Conservation (phyloP, 441 rosid genomes). For the Euphorbia celastroides region DNA sequence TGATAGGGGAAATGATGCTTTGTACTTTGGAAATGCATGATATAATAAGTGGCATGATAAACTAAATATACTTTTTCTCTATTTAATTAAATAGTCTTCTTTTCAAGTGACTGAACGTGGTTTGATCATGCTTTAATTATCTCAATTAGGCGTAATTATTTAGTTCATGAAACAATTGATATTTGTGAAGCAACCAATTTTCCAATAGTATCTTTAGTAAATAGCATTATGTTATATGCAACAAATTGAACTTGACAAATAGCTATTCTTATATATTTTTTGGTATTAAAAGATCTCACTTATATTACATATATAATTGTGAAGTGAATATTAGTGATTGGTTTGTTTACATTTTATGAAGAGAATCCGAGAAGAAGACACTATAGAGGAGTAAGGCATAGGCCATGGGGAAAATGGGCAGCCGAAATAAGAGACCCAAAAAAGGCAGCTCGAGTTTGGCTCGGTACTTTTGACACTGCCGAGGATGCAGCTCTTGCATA, state of each 20-base stretch:
- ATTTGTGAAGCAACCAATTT: too few species aligned
- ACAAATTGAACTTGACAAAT: too few species aligned
- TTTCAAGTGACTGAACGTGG: background rate
- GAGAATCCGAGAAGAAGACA: slow-evolving; percentile 54
- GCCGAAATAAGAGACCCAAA: slow-evolving; percentile 94
- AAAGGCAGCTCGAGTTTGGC: slow-evolving; percentile 96
- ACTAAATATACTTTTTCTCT: background rate
- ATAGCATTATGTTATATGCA: too few species aligned
- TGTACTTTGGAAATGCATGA: background rate
- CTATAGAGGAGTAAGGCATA: slow-evolving; percentile 94
- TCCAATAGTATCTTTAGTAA: too few species aligned
- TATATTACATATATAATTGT: too few species aligned
- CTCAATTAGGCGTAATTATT: too few species aligned
- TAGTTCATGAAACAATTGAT: too few species aligned
- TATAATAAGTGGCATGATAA: background rate
- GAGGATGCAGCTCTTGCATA: slow-evolving; percentile 92
- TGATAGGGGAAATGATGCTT: background rate
- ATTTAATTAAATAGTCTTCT: background rate
- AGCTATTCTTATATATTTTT: too few species aligned
- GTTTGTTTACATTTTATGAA: slow-evolving; percentile 14
- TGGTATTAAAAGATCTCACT: too few species aligned
- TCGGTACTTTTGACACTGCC: slow-evolving; percentile 91
- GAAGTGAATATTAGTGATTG: too few species aligned
- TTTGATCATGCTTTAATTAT: too few species aligned
- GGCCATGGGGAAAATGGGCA: slow-evolving; percentile 99